Base-by-base conservation (phyloP, 129 eudicot species). In the Rutidosis leptorrhynchoides region DNA sequence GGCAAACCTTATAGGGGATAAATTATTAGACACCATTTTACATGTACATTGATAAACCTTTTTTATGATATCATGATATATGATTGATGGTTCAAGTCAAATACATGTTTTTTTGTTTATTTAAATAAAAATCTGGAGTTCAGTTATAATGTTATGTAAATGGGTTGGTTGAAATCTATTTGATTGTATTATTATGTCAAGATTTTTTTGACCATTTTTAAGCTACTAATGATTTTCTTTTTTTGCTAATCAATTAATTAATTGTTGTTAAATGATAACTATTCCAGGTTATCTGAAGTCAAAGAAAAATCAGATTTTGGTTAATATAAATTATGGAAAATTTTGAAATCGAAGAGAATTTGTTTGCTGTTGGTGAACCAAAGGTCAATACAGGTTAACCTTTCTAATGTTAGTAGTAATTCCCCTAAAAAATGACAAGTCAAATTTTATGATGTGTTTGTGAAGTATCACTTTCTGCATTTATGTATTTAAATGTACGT, bases 321-420 rank as follows among this genome's bases (percentile, higher is more conserved):
- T 72, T 64, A 71, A 56, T 71, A 75, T 74, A 29, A 83, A 72
- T 57, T 52, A 85, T 88, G 98, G 96, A 85, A 49, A 73, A 32
- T 70, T 67, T 82, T 23, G 98, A 93, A 75, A 77, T 88, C 56
- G 98, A 93, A 74, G 98, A 93, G 64, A 79, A 73, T 70, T 69
- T 93, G 56, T 69, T 80, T 58, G 84, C 92, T 19, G 84, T 89
- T 25, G 95, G 95, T 21, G 99, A 93, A 76, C 92, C 99, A 48
- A 89, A 93, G 99, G 99, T 89, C 78, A 22, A 16, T 10, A 17
- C 3, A 68, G 25, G 51, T 14, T 37, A 58, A 11, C 21, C 12
- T 29, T 10, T 58, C n/a, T 26, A 27, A 70, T 19, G n/a, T n/a
- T n/a, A n/a, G n/a, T n/a, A n/a, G 2, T 59, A 60, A 48, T 32